Base-by-base conservation (phyloP, 192 early-diverging fungal genomes). In the Coemansia sp. region DNA sequence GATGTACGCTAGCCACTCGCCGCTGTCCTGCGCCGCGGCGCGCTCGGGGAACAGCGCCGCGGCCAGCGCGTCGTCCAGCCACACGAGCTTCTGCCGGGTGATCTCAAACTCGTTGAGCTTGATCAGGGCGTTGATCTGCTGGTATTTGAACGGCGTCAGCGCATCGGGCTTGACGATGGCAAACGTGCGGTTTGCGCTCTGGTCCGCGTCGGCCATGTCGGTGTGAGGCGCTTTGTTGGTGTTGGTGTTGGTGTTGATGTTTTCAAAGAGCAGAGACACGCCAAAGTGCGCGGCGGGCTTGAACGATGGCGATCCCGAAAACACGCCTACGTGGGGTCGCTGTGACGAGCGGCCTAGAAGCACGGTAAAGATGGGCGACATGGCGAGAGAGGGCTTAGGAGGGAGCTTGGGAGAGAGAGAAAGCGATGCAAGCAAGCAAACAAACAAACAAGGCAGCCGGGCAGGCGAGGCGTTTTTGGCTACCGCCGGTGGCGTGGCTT, bases 111-210 rank as follows among this genome's bases (percentile, higher is more conserved):
- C 75, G 64, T 81, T 81, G 61, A 85, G 79, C 62, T 82, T 77
- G 64, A 85, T 73, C 42, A 85, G 72, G 2, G 79, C 79, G 19
- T 85, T 71, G 67, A 85, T 76, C 40, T 85, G 74, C 75, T 77
- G 79, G 72, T 73, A 82, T 65, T 86, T 81, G 64, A 71, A 65
- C 11, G 77, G 70, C n/a, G 68, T 75, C 71, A 85, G 73, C 35
- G 80, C 86, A 59, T 88, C 86, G 27, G 87, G 87, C 70, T 86
- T 87, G 70, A 88, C 81, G 22, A 88, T 56, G 43, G 86, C 87
- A 59, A 88, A 79, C 10, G 87, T 87, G 42, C 74, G 70, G 70
- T 84, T 63, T 29, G 71, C 66, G 29, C 39, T 60, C 38, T 53
- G 47, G 42, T 69, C 70, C 47, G n/a, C n/a, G 9, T 72, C 62